These are phyloP conservation scores for Colletotrichum camelliae DNA, from an alignment of 2,329 filamentous ascomycete species.

Conservation along the genomic window DNA sequence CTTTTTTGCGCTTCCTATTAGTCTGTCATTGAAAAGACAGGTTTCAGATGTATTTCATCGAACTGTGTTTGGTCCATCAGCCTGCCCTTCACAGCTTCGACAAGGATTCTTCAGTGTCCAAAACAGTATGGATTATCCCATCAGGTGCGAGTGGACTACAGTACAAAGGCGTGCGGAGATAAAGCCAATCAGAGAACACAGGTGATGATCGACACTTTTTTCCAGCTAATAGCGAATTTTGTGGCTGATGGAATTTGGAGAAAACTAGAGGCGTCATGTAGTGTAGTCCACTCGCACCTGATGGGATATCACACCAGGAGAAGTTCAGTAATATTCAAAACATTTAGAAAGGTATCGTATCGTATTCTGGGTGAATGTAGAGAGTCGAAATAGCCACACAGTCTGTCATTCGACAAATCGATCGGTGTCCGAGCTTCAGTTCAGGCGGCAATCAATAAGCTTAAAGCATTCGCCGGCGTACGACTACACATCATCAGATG, in stretches of 20 bases:
- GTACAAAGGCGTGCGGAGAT: too few relatives aligned
- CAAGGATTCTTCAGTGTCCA: neutral
- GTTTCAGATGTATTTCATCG: neutral
- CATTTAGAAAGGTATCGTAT: neutral
- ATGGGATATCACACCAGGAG: too few relatives aligned
- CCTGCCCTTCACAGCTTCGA: neutral
- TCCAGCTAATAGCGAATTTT: too few relatives aligned
- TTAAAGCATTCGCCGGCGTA: neutral
- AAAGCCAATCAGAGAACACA: too few relatives aligned
- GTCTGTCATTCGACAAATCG: neutral
- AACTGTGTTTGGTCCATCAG: neutral
- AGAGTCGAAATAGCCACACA: neutral
- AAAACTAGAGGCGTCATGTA: too few relatives aligned
- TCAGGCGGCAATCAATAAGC: neutral
- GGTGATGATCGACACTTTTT: too few relatives aligned
- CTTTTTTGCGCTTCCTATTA: rapidly evolving
- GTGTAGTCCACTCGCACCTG: too few relatives aligned
- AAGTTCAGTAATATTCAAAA: neutral
- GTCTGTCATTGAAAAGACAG: rapidly evolving
- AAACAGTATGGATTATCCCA: neutral
- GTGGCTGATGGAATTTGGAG: too few relatives aligned
- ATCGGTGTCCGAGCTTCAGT: neutral
- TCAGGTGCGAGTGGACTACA: too few relatives aligned
- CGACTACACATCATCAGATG: neutral
- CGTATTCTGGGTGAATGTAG: neutral